phyloP scores from a whole-genome alignment of 306 rosid species.

The Herpetospermum pedunculosum region DNA sequence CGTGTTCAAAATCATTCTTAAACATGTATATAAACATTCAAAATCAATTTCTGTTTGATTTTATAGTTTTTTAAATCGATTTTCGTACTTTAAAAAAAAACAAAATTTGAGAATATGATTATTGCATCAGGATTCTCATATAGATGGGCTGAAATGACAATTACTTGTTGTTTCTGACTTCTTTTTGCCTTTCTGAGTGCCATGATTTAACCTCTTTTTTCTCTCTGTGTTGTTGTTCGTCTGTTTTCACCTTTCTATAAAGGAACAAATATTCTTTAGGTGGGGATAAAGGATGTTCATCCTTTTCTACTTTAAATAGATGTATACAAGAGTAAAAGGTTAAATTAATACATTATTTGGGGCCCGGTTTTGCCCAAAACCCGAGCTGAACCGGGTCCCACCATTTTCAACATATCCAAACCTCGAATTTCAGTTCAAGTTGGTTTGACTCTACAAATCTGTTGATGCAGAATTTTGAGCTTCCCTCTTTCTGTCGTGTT shows the following conservation, averaged over 20 bases:
- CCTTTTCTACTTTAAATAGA: not conserved
- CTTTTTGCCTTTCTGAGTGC: not conserved
- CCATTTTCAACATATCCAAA: no score
- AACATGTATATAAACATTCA: no score
- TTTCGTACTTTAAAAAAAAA: no score
- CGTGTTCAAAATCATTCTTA: no score
- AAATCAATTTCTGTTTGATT: no score
- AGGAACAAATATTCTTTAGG: not conserved
- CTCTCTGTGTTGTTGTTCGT: not conserved
- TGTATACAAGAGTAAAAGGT: not conserved
- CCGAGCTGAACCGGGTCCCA: no score
- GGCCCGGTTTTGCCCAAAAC: not conserved
- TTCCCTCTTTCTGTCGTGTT: no score
- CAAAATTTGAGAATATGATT: no score
- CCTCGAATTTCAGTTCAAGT: no score
- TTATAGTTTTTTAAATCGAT: no score
- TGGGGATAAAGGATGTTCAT: not conserved
- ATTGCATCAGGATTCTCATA: not conserved
- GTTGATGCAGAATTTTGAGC: no score
- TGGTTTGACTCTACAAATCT: no score
- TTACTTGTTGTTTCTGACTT: not conserved
- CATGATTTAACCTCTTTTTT: not conserved
- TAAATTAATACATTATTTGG: not conserved
- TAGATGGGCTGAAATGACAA: not conserved
- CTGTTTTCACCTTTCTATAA: not conserved